A percentile compares a stretch with the other conserved stretches of the same genome.
These are phyloP conservation scores for Isabelozyma heimii DNA, from an alignment of 805 yeast species.

Conservation along the genomic window DNA sequence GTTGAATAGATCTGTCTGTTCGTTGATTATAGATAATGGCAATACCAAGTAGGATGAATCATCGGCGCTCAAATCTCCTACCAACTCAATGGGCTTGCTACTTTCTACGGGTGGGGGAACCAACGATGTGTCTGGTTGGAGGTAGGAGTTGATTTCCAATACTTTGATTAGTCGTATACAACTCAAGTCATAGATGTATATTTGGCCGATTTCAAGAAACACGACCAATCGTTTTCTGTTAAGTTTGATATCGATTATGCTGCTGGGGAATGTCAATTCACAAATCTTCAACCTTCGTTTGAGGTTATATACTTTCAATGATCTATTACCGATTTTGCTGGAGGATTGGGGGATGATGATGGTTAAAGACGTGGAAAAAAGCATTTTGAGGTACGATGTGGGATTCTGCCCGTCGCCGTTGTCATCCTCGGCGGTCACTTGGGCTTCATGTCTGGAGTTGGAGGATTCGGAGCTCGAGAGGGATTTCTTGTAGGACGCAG, in stretches of 20 bases:
- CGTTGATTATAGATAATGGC: slow-evolving; percentile 27
- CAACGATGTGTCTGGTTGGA: background rate
- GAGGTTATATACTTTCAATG: slow-evolving; percentile 36
- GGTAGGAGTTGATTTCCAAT: slow-evolving; percentile 22
- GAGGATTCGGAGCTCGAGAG: slow-evolving; percentile 7
- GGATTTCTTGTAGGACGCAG: slow-evolving; percentile 8
- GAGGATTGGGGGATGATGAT: slow-evolving; percentile 34
- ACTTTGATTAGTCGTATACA: slow-evolving; percentile 73
- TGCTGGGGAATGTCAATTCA: slow-evolving; percentile 81
- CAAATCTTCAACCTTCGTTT: slow-evolving; percentile 59
- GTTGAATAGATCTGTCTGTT: slow-evolving; percentile 31
- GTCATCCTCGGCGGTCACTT: slow-evolving; percentile 4
- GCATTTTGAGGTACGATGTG: slow-evolving; percentile 33
- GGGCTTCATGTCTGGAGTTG: background rate
- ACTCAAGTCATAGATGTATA: slow-evolving; percentile 84
- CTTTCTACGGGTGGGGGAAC: background rate
- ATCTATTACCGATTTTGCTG: slow-evolving; percentile 21
- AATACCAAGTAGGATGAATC: slow-evolving; percentile 33
- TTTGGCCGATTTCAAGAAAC: slow-evolving; percentile 68
- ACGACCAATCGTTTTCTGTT: slow-evolving; percentile 82
- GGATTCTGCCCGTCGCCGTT: slow-evolving; percentile 12
- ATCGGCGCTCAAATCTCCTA: slow-evolving; percentile 36
- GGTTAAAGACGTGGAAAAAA: slow-evolving; percentile 41
- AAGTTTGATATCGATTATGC: slow-evolving; percentile 67
- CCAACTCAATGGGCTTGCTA: slow-evolving; percentile 10